Evolutionary conservation across 1,139 yeast genomes (phyloP), one percentile per base, ranked within the genome.

Genomic region (Pneumocystis murina): DNA sequence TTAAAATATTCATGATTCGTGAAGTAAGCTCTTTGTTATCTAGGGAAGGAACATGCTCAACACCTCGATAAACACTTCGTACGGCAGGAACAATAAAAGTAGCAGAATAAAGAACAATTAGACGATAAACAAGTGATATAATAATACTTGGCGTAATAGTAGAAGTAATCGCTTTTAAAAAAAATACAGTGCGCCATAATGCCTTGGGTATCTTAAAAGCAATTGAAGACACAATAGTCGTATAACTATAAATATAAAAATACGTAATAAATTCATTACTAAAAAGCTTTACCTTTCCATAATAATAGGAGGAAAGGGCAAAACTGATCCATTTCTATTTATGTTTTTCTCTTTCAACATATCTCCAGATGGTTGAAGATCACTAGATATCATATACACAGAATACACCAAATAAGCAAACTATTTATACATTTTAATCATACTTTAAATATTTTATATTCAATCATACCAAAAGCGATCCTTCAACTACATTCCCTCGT

Each of bases 351-450:
- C 62, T 63, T 61, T 62, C 62, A 63, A 62, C 61, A 41, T 68
- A 75, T 66, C 71, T 30, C 28, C 39, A 54, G 55, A n/a, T 20
- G 74, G 61, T 74, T 64, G 64, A 63, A 62, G 66, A 61, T 68
- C 68, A n/a, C 69, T 59, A 62, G 59, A 60, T 64, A 59, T 59
- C 59, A 57, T 48, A 60, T 68, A 61, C 62, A 67, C 38, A 62
- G 96, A 89, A 73, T 95, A 86, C 20, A 92, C 96, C 69, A 91
- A 85, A 73, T 92, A 92, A 14, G 95, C 94, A 72, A 89, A 85
- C 70, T 48, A 24, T 48, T 48, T 12, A 12, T 24, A 48, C 2
- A 24, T 3, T 7, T 48, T 48, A 48, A 24, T 24, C 6, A 10
- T 24, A 20, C 12, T 48, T 24, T 48, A 24, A 48, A 48, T 12